Evolutionary conservation across 202 grass and related monocot genomes (phyloP).

Genomic region (Thinopyrum obtusiflorum): DNA sequence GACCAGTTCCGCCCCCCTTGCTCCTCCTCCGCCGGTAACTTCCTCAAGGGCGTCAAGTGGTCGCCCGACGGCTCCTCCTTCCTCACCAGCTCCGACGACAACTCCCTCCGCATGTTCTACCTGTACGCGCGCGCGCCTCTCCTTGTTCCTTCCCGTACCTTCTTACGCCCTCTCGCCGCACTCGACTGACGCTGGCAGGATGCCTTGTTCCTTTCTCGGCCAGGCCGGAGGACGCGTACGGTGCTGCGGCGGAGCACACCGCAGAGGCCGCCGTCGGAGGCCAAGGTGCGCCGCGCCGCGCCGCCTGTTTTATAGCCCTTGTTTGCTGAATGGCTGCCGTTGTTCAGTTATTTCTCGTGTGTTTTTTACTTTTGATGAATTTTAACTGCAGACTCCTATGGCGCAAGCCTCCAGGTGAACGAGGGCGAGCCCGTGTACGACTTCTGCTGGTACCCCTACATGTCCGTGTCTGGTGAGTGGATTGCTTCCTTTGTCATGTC

Average conservation of each 20-base stretch:
- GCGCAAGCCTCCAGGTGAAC: slow-evolving; percentile 58
- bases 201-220: neutral
- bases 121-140: slow-evolving; percentile 28
- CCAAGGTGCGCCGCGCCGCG: slow-evolving; percentile 36
- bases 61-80: slow-evolving; percentile 93
- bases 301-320: neutral
- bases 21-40: slow-evolving; percentile 42
- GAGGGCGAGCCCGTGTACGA: slow-evolving; percentile 88
- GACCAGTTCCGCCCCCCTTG: slow-evolving; percentile 55
- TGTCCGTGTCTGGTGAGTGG: slow-evolving; percentile 68
- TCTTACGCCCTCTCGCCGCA: neutral
- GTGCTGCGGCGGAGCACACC: slow-evolving; percentile 30
- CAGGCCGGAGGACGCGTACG: slow-evolving; percentile 65
- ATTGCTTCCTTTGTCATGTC: slow-evolving; percentile 5
- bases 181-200: neutral
- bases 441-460: slow-evolving; percentile 94
- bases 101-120: slow-evolving; percentile 88
- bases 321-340: neutral
- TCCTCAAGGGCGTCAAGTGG: slow-evolving; percentile 93
- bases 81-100: slow-evolving; percentile 91
- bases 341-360: neutral
- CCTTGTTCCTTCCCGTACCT: neutral
- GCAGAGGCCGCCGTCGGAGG: slow-evolving; percentile 36
- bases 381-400: slow-evolving; percentile 67
- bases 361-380: neutral